Evolutionary conservation across 2,329 filamentous ascomycete species (phyloP), one percentile per base, ranked within the genome.

Genomic region (Arthroderma sp.): DNA sequence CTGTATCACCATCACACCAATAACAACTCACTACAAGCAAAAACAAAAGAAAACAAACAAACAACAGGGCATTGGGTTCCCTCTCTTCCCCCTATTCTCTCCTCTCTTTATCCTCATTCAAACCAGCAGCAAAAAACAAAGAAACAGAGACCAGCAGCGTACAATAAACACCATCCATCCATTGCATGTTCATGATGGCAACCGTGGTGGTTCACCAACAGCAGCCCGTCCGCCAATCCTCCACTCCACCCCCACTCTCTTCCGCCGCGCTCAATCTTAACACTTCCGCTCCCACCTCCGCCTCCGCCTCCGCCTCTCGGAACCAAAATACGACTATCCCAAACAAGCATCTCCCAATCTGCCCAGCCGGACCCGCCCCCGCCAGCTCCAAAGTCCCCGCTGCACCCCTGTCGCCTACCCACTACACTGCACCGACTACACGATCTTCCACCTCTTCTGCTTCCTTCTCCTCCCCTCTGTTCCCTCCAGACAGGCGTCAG

Each of bases 281-380:
- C 58, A 33, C 41, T 10, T n/a, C 41, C 9, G 33, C 27, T 36
- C 22, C 41, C 32, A 22, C 15, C 15, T 22, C 15, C 15, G 15
- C 15, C 15, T 22, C 15, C 15, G 72, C 73, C 9, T 69, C 72
- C 22, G 29, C 43, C 5, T 59, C 71, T 42, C 65, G 72, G 54
- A 73, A 71, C 39, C 71, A 74, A 5, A 75, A 76, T n/a, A 68
- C 83, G 5, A 75, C 77, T 11, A 71, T 91, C 27, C 85, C 87
- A 6, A 94, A 94, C 66, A 94, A 91, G 64, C 86, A 94, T 64
- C 72, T 94, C 27, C 87, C 88, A n/a, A 70, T 81, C 54, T 94
- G 86, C 64, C 83, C 86, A n/a, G 78, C 87, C 1, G 87, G 87
- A 1, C 81, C 85, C 50, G 77, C 68, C 44, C 62, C 66, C 43